phyloP scores from a whole-genome alignment of 2,329 filamentous ascomycete species.

The Cladorrhinum sp. region DNA sequence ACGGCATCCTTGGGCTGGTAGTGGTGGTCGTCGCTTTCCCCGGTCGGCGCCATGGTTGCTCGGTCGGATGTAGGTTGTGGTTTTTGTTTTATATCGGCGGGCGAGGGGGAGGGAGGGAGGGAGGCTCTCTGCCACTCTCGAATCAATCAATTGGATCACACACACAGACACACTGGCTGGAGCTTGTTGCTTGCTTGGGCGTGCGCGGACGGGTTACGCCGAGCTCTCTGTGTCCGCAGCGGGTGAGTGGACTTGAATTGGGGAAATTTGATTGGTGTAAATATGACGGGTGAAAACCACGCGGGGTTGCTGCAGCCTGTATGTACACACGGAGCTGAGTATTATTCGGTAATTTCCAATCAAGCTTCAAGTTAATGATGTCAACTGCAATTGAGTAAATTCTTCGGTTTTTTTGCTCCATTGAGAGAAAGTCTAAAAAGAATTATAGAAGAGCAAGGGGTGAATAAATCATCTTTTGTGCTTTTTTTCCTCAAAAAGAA shows the following conservation, averaged over 20 bases:
- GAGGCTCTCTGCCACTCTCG: not conserved
- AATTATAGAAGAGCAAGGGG: too few relatives aligned
- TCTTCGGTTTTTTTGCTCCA: too few relatives aligned
- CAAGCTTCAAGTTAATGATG: not conserved
- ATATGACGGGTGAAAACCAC: not conserved
- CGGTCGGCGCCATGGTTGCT: slow-evolving; percentile 32
- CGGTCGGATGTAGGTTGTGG: slow-evolving; percentile 10
- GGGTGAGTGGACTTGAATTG: not conserved
- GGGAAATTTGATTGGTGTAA: slow-evolving; percentile 8
- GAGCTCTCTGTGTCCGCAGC: slow-evolving; percentile 1
- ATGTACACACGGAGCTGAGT: not conserved
- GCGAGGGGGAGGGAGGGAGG: not conserved
- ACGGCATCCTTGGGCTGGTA: slow-evolving; percentile 55
- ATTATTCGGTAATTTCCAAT: not conserved
- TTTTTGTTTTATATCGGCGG: not conserved
- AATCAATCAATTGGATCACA: not conserved
- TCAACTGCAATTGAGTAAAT: too few relatives aligned
- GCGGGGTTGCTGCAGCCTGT: not conserved
- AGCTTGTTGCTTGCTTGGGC: not conserved
- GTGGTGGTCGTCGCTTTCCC: slow-evolving; percentile 30
- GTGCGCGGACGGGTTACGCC: not conserved
- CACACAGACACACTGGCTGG: not conserved
- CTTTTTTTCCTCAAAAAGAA: too few relatives aligned
- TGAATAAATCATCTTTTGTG: too few relatives aligned
- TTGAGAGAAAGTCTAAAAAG: too few relatives aligned